A percentile compares a stretch with the other conserved stretches of the same genome.
These are phyloP conservation scores for Juncus effusus DNA, from an alignment of 176 grass and related monocot species.

Conservation along the genomic window DNA sequence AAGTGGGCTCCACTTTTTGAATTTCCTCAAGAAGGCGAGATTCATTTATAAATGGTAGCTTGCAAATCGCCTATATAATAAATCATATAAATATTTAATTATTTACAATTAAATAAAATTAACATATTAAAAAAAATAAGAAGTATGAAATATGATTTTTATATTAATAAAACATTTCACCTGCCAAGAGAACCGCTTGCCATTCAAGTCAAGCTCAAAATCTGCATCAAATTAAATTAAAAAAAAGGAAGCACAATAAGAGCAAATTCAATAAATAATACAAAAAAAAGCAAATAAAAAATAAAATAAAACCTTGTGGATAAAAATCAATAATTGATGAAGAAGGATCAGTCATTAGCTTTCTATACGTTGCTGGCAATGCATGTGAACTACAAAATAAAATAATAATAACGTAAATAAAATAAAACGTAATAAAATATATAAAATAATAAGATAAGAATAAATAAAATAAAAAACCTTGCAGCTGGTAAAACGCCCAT, in stretches of 20 bases:
- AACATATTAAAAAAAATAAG: not conserved
- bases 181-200: conserved; percentile 38
- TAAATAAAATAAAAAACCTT: conserved; percentile 31
- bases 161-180: conserved; percentile 25
- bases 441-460: not conserved
- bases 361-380: conserved; percentile 38
- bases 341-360: conserved; percentile 43
- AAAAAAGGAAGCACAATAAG: not conserved
- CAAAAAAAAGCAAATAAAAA: not conserved
- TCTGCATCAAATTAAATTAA: conserved; percentile 27
- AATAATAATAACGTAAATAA: not conserved
- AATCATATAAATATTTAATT: conserved; percentile 1
- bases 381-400: conserved; percentile 37
- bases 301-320: conserved; percentile 36
- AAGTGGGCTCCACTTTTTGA: conserved; percentile 35
- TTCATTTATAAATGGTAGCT: conserved; percentile 47
- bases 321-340: conserved; percentile 46
- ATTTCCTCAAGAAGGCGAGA: conserved; percentile 34
- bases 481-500: conserved; percentile 43
- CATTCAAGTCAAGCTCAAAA: conserved; percentile 46
- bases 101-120: conserved; percentile 1
- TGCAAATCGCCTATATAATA: conserved; percentile 35
- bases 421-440: not conserved
- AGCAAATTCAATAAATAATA: conserved; percentile 3
- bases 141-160: not conserved